phyloP scores from a whole-genome alignment of 2,329 filamentous ascomycete genomes.

The Scedosporium minutisporum region DNA sequence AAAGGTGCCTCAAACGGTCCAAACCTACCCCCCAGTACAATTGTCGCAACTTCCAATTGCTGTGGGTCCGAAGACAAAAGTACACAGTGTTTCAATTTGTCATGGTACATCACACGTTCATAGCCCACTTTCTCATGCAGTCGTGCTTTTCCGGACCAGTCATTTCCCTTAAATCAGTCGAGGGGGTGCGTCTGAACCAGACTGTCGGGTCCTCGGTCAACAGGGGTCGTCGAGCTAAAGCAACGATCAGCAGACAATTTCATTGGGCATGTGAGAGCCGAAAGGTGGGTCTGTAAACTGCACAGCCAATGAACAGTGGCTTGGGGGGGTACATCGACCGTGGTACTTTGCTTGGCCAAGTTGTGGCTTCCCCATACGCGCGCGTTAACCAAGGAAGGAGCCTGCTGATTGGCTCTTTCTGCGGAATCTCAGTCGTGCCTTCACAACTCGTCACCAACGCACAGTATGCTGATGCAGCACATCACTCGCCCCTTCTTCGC shows the following conservation, averaged over 20 bases:
- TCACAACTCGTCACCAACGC: neutral
- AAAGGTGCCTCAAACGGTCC: neutral
- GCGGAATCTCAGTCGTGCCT: neutral
- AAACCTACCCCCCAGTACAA: neutral
- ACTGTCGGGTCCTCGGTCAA: slow-evolving; percentile 5
- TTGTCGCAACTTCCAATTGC: neutral
- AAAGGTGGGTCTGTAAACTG: neutral
- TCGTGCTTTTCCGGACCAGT: slow-evolving; percentile 3
- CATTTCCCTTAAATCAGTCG: neutral
- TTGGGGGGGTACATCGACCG: neutral
- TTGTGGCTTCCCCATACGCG: neutral
- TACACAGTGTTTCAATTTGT: neutral
- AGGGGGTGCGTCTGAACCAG: slow-evolving; percentile 3
- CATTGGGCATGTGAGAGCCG: neutral
- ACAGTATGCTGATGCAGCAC: neutral
- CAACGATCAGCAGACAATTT: neutral
- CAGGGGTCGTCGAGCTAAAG: neutral
- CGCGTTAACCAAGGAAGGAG: neutral
- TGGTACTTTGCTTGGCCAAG: neutral
- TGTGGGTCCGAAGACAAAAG: neutral
- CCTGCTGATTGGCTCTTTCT: neutral
- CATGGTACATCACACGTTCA: neutral
- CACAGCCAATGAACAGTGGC: neutral
- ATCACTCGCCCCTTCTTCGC: neutral
- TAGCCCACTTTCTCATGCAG: slow-evolving; percentile 2